Evolutionary conservation across 2,329 filamentous ascomycete species (phyloP).

Genomic region (Pezicula neosporulosa): DNA sequence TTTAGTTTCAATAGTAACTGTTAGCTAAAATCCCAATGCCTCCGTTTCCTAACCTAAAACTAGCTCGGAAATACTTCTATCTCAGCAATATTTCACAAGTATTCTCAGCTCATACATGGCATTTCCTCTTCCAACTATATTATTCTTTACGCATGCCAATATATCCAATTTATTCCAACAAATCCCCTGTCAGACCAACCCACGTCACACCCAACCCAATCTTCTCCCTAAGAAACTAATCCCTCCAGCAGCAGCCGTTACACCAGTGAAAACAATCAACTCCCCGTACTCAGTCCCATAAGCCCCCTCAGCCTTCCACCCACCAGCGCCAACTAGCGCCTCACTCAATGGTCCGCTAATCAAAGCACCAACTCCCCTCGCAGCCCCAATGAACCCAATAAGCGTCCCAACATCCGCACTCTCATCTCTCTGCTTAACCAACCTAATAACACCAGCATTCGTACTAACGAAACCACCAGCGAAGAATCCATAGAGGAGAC

Average conservation of each 20-base stretch:
- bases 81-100: too few relatives aligned
- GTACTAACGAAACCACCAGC: conserved; percentile 49
- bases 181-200: too few relatives aligned
- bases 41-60: too few relatives aligned
- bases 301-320: conserved; percentile 40
- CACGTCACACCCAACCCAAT: conserved; percentile 17
- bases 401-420: conserved; percentile 26
- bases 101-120: too few relatives aligned
- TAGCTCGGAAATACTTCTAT: too few relatives aligned
- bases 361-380: conserved; percentile 59
- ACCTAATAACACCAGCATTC: conserved; percentile 34
- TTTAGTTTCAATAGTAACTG: too few relatives aligned
- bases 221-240: conserved; percentile 39
- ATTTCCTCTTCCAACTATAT: too few relatives aligned
- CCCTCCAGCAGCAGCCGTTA: conserved; percentile 46
- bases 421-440: conserved; percentile 13
- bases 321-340: conserved; percentile 41
- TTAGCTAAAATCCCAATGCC: too few relatives aligned
- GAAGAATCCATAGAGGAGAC: conserved; percentile 54
- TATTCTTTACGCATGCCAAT: too few relatives aligned
- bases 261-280: conserved; percentile 54
- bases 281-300: conserved; percentile 50
- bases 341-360: conserved; percentile 54
- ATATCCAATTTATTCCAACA: too few relatives aligned
- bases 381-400: conserved; percentile 47